Evolutionary conservation across 2,329 filamentous ascomycete species (phyloP), one percentile per base, ranked within the genome.

Genomic region (Aciculosporium take): DNA sequence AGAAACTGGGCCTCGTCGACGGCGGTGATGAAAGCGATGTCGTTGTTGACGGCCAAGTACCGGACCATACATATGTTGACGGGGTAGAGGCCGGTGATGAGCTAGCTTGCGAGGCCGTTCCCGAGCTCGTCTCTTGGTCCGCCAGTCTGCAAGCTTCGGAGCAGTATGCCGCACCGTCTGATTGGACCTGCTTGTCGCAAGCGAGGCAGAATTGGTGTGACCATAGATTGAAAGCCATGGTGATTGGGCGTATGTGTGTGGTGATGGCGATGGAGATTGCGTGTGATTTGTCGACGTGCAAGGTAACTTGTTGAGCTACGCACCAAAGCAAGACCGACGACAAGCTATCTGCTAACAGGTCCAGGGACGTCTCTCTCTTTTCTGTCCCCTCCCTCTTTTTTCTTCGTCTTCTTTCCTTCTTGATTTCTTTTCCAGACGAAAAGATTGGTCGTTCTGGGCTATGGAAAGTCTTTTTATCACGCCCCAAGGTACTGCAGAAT

Each of bases 191-290:
- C 66, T 82, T 81, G 67, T 95, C 88, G 69, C 88, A 95, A 67
- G 83, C 79, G 53, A 95, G 78, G 72, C 88, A 95, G 74, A 86
- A 94, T 64, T 93, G 81, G 62, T 83, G 84, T 54, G 84, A 84
- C 86, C 88, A 94, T 56, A 68, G 63, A 51, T 75, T 71, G 57
- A 67, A 65, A 59, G 71, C 67, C 69, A 74, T 75, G 17, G 39
- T 35, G 38, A 20, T 20, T 35, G 13, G 17, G 7, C 9, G 30
- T 6, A 15, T 34, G 23, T 25, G n/a, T n/a, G 18, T 43, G 41
- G 28, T 32, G 12, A 40, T 42, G 43, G 17, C 46, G 37, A 41
- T 51, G 48, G 48, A 40, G 41, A 15, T 37, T 49, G n/a, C n/a
- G 50, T 50, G 49, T 53, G 39, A 47, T 29, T 39, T n/a, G n/a